phyloP scores from a whole-genome alignment of 2,329 filamentous ascomycete species.

The Hirsutella rhossiliensis region DNA sequence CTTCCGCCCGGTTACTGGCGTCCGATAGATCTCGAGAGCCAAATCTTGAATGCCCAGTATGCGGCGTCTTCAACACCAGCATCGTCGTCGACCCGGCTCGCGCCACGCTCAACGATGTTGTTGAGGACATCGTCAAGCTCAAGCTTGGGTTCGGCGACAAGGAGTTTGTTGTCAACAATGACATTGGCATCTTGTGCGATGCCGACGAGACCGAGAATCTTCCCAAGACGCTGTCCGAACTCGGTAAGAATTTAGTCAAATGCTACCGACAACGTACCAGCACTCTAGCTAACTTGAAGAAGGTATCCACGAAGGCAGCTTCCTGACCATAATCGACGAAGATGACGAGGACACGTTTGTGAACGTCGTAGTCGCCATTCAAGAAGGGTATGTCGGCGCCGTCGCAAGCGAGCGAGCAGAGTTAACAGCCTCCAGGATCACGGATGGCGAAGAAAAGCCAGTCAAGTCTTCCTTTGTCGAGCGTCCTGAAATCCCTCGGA shows the following conservation, averaged over 20 bases:
- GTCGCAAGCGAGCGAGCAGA: not conserved
- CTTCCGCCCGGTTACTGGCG: slow-evolving; percentile 43
- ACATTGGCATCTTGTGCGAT: slow-evolving; percentile 74
- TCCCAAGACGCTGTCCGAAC: slow-evolving; percentile 62
- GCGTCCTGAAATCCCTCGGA: slow-evolving; percentile 38
- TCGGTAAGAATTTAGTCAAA: slow-evolving; percentile 37
- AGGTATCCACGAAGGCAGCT: slow-evolving; percentile 60
- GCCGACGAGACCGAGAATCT: slow-evolving; percentile 81
- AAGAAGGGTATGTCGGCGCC: slow-evolving; percentile 40
- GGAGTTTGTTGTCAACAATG: slow-evolving; percentile 68
- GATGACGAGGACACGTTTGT: slow-evolving; percentile 64
- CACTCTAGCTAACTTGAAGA: slow-evolving; percentile 5
- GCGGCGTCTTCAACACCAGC: slow-evolving; percentile 58
- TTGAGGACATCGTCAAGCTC: slow-evolving; percentile 58
- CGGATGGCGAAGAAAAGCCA: slow-evolving; percentile 36
- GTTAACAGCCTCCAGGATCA: slow-evolving; percentile 25
- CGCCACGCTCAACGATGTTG: slow-evolving; percentile 68
- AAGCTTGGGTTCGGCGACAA: slow-evolving; percentile 65
- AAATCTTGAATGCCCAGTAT: slow-evolving; percentile 75
- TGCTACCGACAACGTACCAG: not conserved
- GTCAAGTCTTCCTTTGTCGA: slow-evolving; percentile 35
- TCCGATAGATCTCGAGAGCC: slow-evolving; percentile 48
- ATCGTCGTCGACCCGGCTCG: slow-evolving; percentile 55
- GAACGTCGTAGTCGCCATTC: slow-evolving; percentile 64
- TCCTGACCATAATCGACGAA: slow-evolving; percentile 77